These are phyloP conservation scores for Chaetomium tenue DNA, from an alignment of 495 filamentous ascomycete species.

Conservation along the genomic window DNA sequence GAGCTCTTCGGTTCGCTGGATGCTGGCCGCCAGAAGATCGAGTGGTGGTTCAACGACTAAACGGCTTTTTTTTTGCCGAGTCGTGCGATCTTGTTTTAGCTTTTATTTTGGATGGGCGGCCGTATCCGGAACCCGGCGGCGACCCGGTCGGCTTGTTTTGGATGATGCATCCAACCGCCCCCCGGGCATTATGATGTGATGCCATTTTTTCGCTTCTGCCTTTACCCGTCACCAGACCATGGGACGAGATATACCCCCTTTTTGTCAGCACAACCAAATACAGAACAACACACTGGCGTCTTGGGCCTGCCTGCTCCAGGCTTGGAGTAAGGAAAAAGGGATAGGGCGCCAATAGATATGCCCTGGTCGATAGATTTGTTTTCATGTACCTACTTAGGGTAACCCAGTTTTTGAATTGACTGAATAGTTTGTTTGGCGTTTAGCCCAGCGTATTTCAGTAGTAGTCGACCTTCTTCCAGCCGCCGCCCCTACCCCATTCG, in stretches of 20 bases:
- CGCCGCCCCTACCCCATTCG: no score
- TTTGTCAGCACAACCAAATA: conserved; percentile 7
- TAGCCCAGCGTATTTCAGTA: no score
- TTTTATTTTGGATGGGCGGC: no score
- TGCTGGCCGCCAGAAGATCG: conserved; percentile 37
- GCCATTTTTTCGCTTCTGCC: conserved; percentile 15
- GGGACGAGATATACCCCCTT: conserved; percentile 18
- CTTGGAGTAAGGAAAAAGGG: conserved; percentile 7
- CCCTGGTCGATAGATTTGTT: conserved; percentile 29
- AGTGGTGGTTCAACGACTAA: conserved; percentile 45
- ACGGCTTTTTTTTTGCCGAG: background rate
- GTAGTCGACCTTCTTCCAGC: background rate
- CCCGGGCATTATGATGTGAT: conserved; percentile 18
- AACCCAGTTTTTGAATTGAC: conserved; percentile 2
- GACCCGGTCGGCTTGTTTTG: background rate
- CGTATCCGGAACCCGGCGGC: background rate
- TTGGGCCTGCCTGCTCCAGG: conserved; percentile 7
- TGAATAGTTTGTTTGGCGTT: background rate
- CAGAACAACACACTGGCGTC: conserved; percentile 6
- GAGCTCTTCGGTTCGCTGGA: conserved; percentile 42
- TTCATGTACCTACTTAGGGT: conserved; percentile 32
- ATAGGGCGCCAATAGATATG: conserved; percentile 9
- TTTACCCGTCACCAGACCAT: conserved; percentile 6
- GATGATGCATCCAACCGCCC: background rate
- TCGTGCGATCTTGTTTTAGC: background rate